phyloP scores from a whole-genome alignment of 768 basidiomycete genomes.

The Suillus clintonianus region DNA sequence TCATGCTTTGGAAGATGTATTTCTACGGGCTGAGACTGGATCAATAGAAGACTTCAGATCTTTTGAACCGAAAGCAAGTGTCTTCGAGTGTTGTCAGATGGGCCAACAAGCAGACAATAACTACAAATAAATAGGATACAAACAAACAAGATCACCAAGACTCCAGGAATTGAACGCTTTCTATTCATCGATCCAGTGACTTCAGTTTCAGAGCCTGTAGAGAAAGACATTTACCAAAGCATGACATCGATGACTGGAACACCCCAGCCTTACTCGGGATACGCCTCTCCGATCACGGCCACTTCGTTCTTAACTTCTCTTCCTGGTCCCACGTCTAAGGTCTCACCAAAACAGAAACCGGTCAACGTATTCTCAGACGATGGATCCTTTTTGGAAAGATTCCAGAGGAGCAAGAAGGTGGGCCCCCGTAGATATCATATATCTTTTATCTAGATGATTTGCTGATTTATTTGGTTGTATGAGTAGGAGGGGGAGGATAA shows the following conservation, averaged over 20 bases:
- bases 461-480: neutral
- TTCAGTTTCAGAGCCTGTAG: neutral
- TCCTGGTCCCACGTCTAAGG: constrained; percentile 20
- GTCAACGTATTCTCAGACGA: constrained; percentile 70
- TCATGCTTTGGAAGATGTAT: too few species aligned
- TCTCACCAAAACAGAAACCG: constrained; percentile 41
- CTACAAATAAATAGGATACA: neutral
- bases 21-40: too few species aligned
- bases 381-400: constrained; percentile 66
- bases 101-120: neutral
- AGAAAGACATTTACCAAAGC: neutral
- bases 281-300: constrained; percentile 16
- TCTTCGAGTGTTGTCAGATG: too few species aligned
- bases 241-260: neutral
- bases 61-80: too few species aligned
- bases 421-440: constrained; percentile 8
- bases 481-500: constrained; percentile 59
- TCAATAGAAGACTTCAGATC: too few species aligned
- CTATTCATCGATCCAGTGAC: neutral
- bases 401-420: constrained; percentile 61
- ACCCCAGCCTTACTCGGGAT: constrained; percentile 9
- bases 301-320: constrained; percentile 23
- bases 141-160: neutral
- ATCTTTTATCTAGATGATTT: neutral
- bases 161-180: neutral